Base-by-base conservation (phyloP, 2,329 filamentous ascomycete genomes). In the Talaromyces verruculosus region DNA sequence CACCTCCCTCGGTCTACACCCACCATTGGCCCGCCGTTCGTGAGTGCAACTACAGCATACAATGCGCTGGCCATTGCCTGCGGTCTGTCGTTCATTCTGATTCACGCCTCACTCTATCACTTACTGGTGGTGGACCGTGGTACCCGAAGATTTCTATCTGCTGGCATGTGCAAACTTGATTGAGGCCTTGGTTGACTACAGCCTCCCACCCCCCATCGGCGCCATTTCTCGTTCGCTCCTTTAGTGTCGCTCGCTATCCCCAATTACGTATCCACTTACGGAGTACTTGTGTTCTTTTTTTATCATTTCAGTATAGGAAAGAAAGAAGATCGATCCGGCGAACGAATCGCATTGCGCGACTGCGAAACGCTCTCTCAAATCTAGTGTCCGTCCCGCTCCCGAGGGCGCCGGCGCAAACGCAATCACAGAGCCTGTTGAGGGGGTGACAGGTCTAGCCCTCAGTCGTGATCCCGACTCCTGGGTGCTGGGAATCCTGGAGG, bases 401-500 rank as follows among this genome's bases (percentile, higher is more conserved):
- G 61, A 51, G 7, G 15, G 13, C 45, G 33, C 61, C 22, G 61
- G 61, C 47, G 47, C 62, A 47, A 47, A 49, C 39, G 28, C 62
- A 37, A 49, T 47, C 28, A 22, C 33, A 37, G 15, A 37, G 3
- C 6, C 49, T 37, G n/a, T 37, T 35, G 53, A 33, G 28, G 28
- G 11, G 28, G 11, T 22, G n/a, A 57, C 53, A 57, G 33, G 53
- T 37, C 51, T 64, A 51, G 43, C 30, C 35, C 51, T 43, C 47
- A n/a, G 10, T 30, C 39, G 30, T n/a, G 61, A 63, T 53, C 55
- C 62, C 51, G 17, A 33, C 22, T 45, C 62, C 39, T 64, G 61
- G 61, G 37, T 58, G 39, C 61, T 64, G 51, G 62, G 39, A 64
- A 59, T 57, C 62, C 62, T 51, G 62, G 51, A 59, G 62, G 33